Conservation (phyloP, 2,329 filamentous ascomycete species). For the Colletotrichum tropicicola region DNA sequence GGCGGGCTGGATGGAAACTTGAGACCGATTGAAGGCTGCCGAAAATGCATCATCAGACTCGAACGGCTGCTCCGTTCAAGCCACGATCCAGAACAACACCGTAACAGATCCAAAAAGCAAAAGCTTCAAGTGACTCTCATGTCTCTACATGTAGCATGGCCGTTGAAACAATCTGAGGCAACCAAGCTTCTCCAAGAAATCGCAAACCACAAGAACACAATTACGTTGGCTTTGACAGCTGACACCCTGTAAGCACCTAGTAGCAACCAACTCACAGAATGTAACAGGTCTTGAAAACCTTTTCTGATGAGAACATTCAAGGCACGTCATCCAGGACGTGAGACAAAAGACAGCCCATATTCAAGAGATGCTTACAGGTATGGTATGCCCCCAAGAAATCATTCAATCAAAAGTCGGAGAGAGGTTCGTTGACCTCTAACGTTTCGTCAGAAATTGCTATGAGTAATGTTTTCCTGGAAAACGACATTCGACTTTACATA, state of each 20-base stretch:
- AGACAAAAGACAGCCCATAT: accelerated
- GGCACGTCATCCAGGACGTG: accelerated
- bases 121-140: not conserved
- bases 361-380: not conserved
- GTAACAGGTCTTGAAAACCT: accelerated
- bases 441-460: not conserved
- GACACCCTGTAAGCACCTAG: not conserved
- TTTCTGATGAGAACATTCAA: accelerated
- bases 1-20: accelerated
- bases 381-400: not conserved
- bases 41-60: not conserved
- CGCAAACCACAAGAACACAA: not conserved
- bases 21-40: not conserved
- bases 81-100: accelerated
- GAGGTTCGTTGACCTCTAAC: too few relatives aligned
- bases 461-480: not conserved
- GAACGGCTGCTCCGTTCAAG: not conserved
- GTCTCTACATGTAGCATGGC: not conserved
- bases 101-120: not conserved
- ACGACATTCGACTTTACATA: not conserved
- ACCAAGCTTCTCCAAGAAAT: not conserved
- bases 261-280: too few relatives aligned
- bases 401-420: too few relatives aligned
- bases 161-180: not conserved
- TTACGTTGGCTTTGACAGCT: not conserved